Percentiles rank a stretch among this genome's conserved stretches.
phyloP scores from a whole-genome alignment of 163 green algal species.

The Picocystis sp. region DNA sequence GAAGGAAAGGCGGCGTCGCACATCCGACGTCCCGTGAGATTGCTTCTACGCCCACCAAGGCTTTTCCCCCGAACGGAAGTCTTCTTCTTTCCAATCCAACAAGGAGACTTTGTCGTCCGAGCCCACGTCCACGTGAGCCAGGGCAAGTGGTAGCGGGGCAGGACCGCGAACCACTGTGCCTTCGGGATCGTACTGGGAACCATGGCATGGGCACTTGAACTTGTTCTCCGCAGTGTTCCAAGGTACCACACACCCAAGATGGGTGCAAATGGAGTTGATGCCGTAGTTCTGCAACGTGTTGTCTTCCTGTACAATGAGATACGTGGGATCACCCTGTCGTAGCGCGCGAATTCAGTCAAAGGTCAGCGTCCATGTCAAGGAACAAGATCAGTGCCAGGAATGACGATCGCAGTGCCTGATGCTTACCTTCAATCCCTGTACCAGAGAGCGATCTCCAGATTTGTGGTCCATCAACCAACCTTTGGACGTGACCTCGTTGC shows the following conservation, averaged over 20 bases:
- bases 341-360: too few relatives aligned
- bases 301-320: conserved; percentile 83
- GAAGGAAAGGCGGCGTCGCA: too few relatives aligned
- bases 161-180: conserved; percentile 93
- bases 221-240: conserved; percentile 90
- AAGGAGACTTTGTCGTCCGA: conserved; percentile 71
- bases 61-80: conserved; percentile 69
- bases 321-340: conserved; percentile 72
- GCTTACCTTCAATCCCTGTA: conserved; percentile 74
- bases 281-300: conserved; percentile 73
- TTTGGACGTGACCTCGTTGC: conserved; percentile 71
- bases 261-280: conserved; percentile 97
- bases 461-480: conserved; percentile 74
- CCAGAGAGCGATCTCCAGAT: conserved; percentile 55
- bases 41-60: conserved; percentile 76
- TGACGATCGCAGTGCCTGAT: too few relatives aligned
- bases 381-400: too few relatives aligned
- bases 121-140: conserved; percentile 66
- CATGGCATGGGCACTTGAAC: conserved; percentile 99
- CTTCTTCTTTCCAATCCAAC: conserved; percentile 52
- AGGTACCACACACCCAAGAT: conserved; percentile 95
- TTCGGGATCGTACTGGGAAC: conserved; percentile 88
- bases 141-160: conserved; percentile 84
- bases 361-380: too few relatives aligned
- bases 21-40: too few relatives aligned